Base-by-base conservation (phyloP, 257 asterid genomes). In the Cynanchum wilfordii region DNA sequence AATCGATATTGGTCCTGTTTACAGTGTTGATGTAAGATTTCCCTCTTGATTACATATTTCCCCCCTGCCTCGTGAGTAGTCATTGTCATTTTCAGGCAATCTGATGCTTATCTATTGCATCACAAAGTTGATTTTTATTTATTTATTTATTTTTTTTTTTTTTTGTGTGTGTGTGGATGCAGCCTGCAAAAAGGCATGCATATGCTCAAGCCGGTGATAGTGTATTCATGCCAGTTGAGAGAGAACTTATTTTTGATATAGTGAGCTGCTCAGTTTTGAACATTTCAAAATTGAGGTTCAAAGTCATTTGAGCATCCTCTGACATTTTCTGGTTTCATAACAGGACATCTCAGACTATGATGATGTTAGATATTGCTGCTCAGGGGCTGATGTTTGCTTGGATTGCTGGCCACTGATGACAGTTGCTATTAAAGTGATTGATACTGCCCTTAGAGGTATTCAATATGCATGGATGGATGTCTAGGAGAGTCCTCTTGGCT, bases 331-430 rank as follows among this genome's bases (percentile, higher is more conserved):
- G 49, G 12, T 73, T 79, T 10, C 68, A 15, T 62, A 22, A 69
- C 84, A 94, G 99, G 99, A 94, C 82, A 87, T 94, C 51, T 88
- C 97, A 68, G 97, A 94, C 76, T 94, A 94, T 71, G 98, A 94
- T 68, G 98, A 94, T 86, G 96, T 89, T 64, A 89, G 98, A 79
- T 91, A 83, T 85, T 94, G 98, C 87, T 94, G 97, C 87, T 81
- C 91, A 4, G 97, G 97, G 82, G 99, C 97, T 69, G 92, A 91
- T 82, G 95, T 89, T 74, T 94, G 99, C 80, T 80, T 89, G 62
- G 77, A 86, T 68, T 89, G 97, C 88, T 94, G 99, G 99, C 97
- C 97, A 3, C 79, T 93, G 84, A 93, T 93, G 96, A 90, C 99
- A 67, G 86, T 89, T 36, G 96, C 99, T 70, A 85, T 94, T 71